These are phyloP conservation scores for Glarea lozoyensis DNA, from an alignment of 495 filamentous ascomycete species.

Conservation along the genomic window DNA sequence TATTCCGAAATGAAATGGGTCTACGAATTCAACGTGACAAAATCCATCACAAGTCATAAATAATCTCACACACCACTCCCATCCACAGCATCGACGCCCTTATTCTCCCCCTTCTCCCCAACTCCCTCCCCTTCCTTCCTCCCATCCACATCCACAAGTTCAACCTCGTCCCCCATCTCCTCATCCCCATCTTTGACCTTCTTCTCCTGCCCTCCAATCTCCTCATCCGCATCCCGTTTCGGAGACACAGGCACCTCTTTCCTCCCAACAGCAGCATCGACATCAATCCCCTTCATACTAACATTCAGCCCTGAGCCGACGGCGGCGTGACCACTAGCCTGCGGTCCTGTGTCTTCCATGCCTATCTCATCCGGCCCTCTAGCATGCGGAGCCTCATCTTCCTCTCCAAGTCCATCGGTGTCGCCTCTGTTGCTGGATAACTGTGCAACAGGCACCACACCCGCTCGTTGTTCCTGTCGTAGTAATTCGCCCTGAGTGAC, in stretches of 20 bases:
- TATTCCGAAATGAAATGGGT: too few species aligned
- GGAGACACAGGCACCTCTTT: constrained; percentile 22
- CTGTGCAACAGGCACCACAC: constrained; percentile 49
- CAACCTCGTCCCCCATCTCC: constrained; percentile 35
- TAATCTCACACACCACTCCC: constrained; percentile 6
- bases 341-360: constrained; percentile 78
- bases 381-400: constrained; percentile 68
- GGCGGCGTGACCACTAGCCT: constrained; percentile 26
- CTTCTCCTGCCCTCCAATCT: constrained; percentile 15
- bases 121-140: constrained; percentile 32
- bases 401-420: constrained; percentile 29
- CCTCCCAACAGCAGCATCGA: constrained; percentile 44
- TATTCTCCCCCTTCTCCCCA: constrained; percentile 12
- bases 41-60: neutral
- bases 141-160: constrained; percentile 16
- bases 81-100: constrained; percentile 9
- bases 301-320: constrained; percentile 21
- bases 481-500: constrained; percentile 72
- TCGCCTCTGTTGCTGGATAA: constrained; percentile 16
- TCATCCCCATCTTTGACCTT: constrained; percentile 23
- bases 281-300: constrained; percentile 40
- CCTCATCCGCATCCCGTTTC: constrained; percentile 3
- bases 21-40: too few species aligned
- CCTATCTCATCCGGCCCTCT: constrained; percentile 76
- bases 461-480: constrained; percentile 69